These are phyloP conservation scores for Fusarium sp. DNA, from an alignment of 2,329 filamentous ascomycete species.

Conservation along the genomic window DNA sequence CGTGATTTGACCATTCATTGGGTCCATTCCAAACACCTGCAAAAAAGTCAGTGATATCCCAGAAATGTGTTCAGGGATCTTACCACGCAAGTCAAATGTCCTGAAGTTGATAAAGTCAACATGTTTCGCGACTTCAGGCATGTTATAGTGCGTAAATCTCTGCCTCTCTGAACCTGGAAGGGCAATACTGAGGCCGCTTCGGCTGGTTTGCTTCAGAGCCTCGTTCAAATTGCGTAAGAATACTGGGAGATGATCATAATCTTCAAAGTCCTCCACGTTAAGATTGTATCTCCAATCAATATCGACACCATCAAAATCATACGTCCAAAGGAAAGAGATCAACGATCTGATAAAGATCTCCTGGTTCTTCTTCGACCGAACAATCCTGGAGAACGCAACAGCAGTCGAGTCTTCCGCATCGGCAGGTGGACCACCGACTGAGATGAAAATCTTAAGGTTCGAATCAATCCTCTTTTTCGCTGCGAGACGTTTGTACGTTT, in stretches of 20 bases:
- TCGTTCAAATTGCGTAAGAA: constrained; percentile 26
- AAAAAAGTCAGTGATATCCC: not conserved
- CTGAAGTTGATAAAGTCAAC: constrained; percentile 47
- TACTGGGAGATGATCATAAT: no score
- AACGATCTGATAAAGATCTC: constrained; percentile 11
- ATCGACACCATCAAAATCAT: constrained; percentile 35
- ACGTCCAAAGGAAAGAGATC: constrained; percentile 28
- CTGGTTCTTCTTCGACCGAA: not conserved
- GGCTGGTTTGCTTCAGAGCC: constrained; percentile 33
- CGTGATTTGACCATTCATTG: no score
- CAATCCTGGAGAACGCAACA: constrained; percentile 42
- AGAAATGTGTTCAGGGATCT: rapidly evolving
- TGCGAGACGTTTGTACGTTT: not conserved
- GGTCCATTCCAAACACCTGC: not conserved
- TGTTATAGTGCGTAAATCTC: no score
- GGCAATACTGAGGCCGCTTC: constrained; percentile 3
- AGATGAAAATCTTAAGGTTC: not conserved
- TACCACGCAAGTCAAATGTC: constrained; percentile 24
- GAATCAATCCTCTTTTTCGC: not conserved
- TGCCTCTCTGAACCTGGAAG: no score
- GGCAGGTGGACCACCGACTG: constrained; percentile 56
- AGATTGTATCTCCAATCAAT: constrained; percentile 12
- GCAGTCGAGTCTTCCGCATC: constrained; percentile 49
- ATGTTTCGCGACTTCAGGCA: constrained; percentile 2
- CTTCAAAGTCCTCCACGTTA: no score